Conservation (phyloP, 192 early-diverging fungal genomes). For the Linnemannia hyalina region DNA sequence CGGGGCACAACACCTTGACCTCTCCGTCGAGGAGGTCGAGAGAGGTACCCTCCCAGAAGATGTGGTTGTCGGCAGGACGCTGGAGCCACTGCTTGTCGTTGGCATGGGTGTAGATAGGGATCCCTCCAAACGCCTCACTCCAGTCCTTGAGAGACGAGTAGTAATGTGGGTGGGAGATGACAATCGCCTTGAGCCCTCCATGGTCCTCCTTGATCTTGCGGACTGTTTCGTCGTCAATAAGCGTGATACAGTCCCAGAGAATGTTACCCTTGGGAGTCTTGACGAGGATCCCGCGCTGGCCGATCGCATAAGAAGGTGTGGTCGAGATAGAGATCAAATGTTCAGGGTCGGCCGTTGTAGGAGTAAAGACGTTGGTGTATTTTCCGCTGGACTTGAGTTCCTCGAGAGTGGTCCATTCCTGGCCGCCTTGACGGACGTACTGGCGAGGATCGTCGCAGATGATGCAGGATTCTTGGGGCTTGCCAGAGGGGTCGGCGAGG, state of each 20-base stretch:
- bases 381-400: constrained; percentile 16
- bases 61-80: constrained; percentile 34
- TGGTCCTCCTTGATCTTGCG: constrained; percentile 20
- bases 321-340: constrained; percentile 39
- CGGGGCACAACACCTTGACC: constrained; percentile 36
- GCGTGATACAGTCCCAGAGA: constrained; percentile 54
- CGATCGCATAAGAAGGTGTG: constrained; percentile 31
- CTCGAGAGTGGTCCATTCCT: constrained; percentile 47
- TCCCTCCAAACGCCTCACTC: constrained; percentile 42
- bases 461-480: constrained; percentile 22
- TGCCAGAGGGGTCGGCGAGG: constrained; percentile 6
- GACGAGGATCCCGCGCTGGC: constrained; percentile 40
- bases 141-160: constrained; percentile 43
- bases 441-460: constrained; percentile 51
- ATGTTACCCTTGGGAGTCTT: constrained; percentile 40
- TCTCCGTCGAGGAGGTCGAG: constrained; percentile 46
- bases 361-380: constrained; percentile 37
- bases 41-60: constrained; percentile 43
- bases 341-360: constrained; percentile 29
- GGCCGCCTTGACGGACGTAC: constrained; percentile 31
- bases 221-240: constrained; percentile 45
- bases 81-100: constrained; percentile 48
- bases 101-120: constrained; percentile 40
- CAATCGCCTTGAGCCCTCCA: constrained; percentile 43
- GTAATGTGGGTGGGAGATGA: constrained; percentile 52